Base-by-base conservation (phyloP, 768 basidiomycete species). In the Lactarius tabidus region DNA sequence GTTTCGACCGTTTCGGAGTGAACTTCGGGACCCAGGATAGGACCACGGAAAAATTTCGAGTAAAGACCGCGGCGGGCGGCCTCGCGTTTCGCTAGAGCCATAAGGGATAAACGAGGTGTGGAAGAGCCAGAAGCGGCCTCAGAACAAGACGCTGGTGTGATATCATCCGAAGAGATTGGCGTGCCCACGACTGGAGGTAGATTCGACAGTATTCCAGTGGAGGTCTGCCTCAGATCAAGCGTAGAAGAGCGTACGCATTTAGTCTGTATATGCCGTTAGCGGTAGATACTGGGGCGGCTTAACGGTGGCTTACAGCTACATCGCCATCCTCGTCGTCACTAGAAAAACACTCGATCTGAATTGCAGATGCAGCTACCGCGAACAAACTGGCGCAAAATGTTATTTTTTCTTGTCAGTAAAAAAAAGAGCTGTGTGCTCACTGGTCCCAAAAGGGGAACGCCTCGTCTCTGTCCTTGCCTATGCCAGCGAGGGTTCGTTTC, bases 401-500 rank as follows among this genome's bases (percentile, higher is more conserved):
- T 33, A 33, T 35, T 48, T 38, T 57, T 33, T 33, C 17, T 36
- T 38, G 31, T 56, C 38, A 20, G 31, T 26, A 59, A 35, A 35
- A 29, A 26, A 57, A 29, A 45, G 20, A 31, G 48, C 26, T n/a
- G 23, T 23, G 54, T 57, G 82, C 91, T 76, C 71, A 96, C 94
- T 97, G 93, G 74, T 98, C 95, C 95, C 95, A 98, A 83, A 98
- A 98, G 58, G 95, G 94, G 73, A 95, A 94, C 0, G 93, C 93
- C 70, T 95, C 94, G 72, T 96, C 95, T 69, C 94, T 84, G 75
- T 98, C 93, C 74, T 93, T 95, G 62, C 95, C 95, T 64, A 98
- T 75, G 2, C 95, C 95, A 12, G 85, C 78, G n/a, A 95, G 79
- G 6, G 82, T 91, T 77, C 88, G 89, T 79, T 97, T 97, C 74